Evolutionary conservation across 2,329 filamentous ascomycete species (phyloP), one percentile per base, ranked within the genome.

Genomic region (Lojkania enalia): DNA sequence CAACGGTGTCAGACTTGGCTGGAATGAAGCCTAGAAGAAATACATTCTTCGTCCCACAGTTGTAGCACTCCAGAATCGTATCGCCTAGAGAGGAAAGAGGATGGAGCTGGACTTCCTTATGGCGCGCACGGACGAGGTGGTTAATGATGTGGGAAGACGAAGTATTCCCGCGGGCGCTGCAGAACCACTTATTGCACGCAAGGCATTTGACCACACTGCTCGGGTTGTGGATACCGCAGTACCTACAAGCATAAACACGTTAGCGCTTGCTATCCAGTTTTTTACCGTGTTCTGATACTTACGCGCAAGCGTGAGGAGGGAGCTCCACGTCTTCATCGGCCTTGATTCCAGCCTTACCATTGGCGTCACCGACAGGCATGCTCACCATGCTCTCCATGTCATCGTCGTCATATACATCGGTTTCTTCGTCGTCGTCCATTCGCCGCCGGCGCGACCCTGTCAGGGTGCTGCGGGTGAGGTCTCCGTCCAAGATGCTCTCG

Each of bases 1-100:
- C 95, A 20, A 99, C 94, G 0, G 94, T 96, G 64, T 99, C 95
- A 9, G 94, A 97, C 69, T 99, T 99, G 44, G 94, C 94, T 7
- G 94, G 95, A 58, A 99, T 99, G 69, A 99, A 99, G 5, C 94
- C 94, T 20, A 99, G 85, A 25, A 97, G 79, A 60, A 99, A 99
- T 37, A 96, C 92, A 69, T 99, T 99, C 75, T 96, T 97, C n/a
- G 90, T 96, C 35, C 92, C 94, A 71, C 94, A 99, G 74, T 96
- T 97, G 77, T 99, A 99, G 75, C 94, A 99, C 76, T 99, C 94
- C 51, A 99, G 81, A 27, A 95, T 89, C 1, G 94, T 99, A 67
- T 99, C 95, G 53, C 94, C 94, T 9, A 99, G 84, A 5, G 90
- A 86, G 14, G 94, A 97, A 57, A 86, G 85, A 5, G 94, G 92